These are phyloP conservation scores for Cutaneotrichosporon sp. DNA, from an alignment of 1,284 basidiomycete genomes.

Conservation along the genomic window DNA sequence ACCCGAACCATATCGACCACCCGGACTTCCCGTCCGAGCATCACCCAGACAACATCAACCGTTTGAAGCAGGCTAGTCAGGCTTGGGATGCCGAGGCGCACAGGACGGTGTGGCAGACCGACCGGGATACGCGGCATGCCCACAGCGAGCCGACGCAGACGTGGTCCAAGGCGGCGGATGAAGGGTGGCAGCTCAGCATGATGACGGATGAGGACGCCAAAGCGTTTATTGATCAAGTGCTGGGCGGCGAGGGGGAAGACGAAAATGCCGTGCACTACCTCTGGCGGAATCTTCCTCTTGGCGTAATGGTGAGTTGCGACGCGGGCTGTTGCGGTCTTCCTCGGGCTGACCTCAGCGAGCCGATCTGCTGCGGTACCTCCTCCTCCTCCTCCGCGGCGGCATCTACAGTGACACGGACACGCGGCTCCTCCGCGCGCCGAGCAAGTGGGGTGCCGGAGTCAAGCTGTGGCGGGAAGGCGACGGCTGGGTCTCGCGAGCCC, in stretches of 20 bases:
- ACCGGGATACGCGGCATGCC: conserved; percentile 24
- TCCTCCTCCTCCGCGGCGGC: conserved; percentile 44
- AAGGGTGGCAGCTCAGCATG: conserved; percentile 43
- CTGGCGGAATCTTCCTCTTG: conserved; percentile 41
- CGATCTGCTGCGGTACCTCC: conserved; percentile 45
- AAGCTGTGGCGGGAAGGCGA: conserved; percentile 33
- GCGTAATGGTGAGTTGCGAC: conserved; percentile 29
- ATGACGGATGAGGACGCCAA: conserved; percentile 28
- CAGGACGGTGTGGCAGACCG: conserved; percentile 46
- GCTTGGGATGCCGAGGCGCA: too few relatives aligned
- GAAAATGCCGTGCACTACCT: conserved; percentile 26
- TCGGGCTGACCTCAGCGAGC: conserved; percentile 23
- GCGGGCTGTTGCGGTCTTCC: too few relatives aligned
- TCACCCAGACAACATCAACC: too few relatives aligned
- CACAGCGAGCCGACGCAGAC: conserved; percentile 19
- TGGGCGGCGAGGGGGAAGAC: background rate
- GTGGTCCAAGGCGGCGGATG: conserved; percentile 35
- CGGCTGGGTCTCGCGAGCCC: conserved; percentile 30
- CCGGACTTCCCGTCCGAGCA: too few relatives aligned
- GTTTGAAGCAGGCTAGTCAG: too few relatives aligned
- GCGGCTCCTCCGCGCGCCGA: conserved; percentile 34
- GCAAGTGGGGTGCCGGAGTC: conserved; percentile 35
- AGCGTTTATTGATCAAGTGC: background rate
- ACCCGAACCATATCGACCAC: too few relatives aligned
- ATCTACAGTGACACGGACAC: conserved; percentile 50